Conservation (phyloP, 1,284 basidiomycete species). For the Leccinum insolens region DNA sequence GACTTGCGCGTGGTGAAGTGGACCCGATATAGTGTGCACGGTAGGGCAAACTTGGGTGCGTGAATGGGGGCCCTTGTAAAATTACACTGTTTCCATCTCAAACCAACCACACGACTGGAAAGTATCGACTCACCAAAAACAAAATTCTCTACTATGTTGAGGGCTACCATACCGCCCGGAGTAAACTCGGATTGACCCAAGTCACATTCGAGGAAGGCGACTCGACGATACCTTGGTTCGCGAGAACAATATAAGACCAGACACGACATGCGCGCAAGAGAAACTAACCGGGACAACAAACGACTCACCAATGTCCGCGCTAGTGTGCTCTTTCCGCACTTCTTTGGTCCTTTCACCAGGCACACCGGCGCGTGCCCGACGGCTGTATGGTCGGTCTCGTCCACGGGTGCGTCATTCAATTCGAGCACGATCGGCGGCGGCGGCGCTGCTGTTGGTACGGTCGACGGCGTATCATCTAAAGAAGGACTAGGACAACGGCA, state of each 20-base stretch:
- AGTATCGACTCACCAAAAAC: slow-evolving; percentile 62
- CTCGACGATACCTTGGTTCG: slow-evolving; percentile 59
- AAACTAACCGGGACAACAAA: slow-evolving; percentile 55
- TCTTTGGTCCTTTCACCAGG: slow-evolving; percentile 84
- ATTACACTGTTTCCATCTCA: neutral
- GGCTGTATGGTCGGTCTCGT: slow-evolving; percentile 71
- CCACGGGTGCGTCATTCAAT: slow-evolving; percentile 79
- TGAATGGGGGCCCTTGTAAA: slow-evolving; percentile 77
- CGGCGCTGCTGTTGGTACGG: neutral
- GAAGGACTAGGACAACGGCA: neutral
- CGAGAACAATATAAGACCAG: neutral
- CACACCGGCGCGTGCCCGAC: slow-evolving; percentile 61
- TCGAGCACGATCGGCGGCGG: slow-evolving; percentile 49
- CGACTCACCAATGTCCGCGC: slow-evolving; percentile 76
- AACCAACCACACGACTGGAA: neutral
- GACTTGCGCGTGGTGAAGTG: slow-evolving; percentile 77
- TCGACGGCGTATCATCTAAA: neutral
- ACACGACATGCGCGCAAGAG: neutral
- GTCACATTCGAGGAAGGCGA: slow-evolving; percentile 93
- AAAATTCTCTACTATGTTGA: slow-evolving; percentile 72
- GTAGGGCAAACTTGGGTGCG: slow-evolving; percentile 73
- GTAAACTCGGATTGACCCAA: slow-evolving; percentile 95
- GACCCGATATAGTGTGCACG: slow-evolving; percentile 87
- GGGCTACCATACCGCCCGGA: slow-evolving; percentile 81
- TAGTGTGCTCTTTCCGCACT: slow-evolving; percentile 90